Conservation (phyloP, 2,329 filamentous ascomycete genomes). For the Diaporthe sp. region DNA sequence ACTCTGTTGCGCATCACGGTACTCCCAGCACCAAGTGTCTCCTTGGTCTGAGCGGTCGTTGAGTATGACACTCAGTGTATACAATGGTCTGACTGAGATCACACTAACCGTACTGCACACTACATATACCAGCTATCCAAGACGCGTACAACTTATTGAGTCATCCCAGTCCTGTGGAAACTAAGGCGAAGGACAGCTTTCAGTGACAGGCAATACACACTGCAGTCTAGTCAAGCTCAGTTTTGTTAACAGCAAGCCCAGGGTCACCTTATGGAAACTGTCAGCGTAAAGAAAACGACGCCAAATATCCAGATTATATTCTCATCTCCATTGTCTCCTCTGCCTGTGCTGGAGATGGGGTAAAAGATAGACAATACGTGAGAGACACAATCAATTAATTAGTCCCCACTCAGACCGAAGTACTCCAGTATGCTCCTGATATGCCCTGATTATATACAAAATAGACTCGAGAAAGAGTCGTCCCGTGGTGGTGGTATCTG, state of each 20-base stretch:
- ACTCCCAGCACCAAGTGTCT: not conserved
- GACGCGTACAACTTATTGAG: not conserved
- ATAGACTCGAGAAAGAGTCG: not conserved
- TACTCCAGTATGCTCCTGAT: slow-evolving; percentile 29
- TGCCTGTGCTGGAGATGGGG: not conserved
- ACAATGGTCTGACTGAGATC: not conserved
- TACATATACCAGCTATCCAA: not conserved
- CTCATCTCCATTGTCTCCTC: not conserved
- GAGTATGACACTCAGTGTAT: not conserved
- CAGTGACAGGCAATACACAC: too few species aligned
- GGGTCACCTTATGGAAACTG: not conserved
- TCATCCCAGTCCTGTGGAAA: not conserved
- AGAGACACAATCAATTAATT: not conserved
- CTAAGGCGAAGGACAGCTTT: not conserved
- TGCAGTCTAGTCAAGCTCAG: not conserved
- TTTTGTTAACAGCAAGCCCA: not conserved
- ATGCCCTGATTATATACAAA: slow-evolving; percentile 24
- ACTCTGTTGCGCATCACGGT: not conserved
- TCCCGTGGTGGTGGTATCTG: slow-evolving; percentile 25
- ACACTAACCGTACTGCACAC: not conserved
- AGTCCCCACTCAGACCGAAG: not conserved
- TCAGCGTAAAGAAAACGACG: not conserved
- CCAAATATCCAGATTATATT: slow-evolving; percentile 2
- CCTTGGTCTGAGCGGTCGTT: not conserved
- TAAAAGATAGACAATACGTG: not conserved